Conservation (phyloP, 768 basidiomycete genomes). For the Suillus variegatus region DNA sequence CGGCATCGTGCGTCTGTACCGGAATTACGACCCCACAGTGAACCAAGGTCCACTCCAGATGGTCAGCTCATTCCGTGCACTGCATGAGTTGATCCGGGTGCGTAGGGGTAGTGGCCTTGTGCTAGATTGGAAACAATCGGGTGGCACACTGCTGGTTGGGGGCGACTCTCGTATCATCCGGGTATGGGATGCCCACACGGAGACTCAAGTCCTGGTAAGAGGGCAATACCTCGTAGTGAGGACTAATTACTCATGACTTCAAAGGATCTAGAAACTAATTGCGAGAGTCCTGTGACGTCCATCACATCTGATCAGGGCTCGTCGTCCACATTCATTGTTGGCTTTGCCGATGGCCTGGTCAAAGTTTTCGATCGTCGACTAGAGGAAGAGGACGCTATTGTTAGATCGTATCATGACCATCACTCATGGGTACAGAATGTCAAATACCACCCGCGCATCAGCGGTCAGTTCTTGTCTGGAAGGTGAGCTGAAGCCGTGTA, state of each 20-base stretch:
- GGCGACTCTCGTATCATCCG: slow-evolving; percentile 89
- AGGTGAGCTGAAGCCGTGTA: slow-evolving; percentile 51
- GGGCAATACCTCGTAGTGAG: slow-evolving; percentile 1
- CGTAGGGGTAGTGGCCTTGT: slow-evolving; percentile 84
- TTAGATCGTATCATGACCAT: slow-evolving; percentile 69
- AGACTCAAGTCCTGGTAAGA: slow-evolving; percentile 71
- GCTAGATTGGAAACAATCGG: slow-evolving; percentile 90
- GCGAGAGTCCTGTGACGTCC: slow-evolving; percentile 87
- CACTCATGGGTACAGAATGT: slow-evolving; percentile 95
- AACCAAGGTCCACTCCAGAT: slow-evolving; percentile 81
- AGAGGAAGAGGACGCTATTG: slow-evolving; percentile 79
- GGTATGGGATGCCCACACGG: slow-evolving; percentile 94
- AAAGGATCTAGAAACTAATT: slow-evolving; percentile 88
- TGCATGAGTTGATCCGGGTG: slow-evolving; percentile 74
- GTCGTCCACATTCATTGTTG: slow-evolving; percentile 80
- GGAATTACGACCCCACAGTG: slow-evolving; percentile 82
- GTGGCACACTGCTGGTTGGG: slow-evolving; percentile 83
- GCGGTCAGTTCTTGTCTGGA: slow-evolving; percentile 78
- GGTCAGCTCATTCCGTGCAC: slow-evolving; percentile 90
- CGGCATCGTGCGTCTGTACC: slow-evolving; percentile 87
- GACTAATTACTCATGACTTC: background rate
- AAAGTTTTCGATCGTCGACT: slow-evolving; percentile 92
- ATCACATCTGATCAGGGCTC: slow-evolving; percentile 77
- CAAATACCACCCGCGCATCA: slow-evolving; percentile 72
- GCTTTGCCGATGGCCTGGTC: slow-evolving; percentile 91